Base-by-base conservation (phyloP, 176 grass and related monocot species). In the Oryza punctata region DNA sequence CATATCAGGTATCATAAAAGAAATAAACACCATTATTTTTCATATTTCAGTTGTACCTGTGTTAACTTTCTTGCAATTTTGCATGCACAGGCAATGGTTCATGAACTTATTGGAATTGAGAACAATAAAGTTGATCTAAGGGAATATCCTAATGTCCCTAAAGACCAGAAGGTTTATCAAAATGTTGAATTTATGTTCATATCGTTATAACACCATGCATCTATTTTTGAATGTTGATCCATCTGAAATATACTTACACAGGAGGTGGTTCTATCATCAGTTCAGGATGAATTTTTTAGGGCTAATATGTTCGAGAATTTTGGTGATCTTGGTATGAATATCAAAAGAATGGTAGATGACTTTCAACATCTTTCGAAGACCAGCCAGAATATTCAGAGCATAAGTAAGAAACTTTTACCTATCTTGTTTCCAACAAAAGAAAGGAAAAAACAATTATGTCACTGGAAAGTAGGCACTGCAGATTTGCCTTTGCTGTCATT, bases 261-360 rank as follows among this genome's bases (percentile, higher is more conserved):
- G 96, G 93, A 98, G 87, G 96, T 98, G 64, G 96, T 98, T 85
- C 77, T 98, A n/a, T 98, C 96, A 82, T 87, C 96, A 13, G 78
- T 94, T 68, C 96, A 95, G 82, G 96, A 98, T 74, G 87, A 90
- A 60, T 98, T 98, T 78, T 98, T 90, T 77, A 94, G 87, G 76
- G 78, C 77, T 50, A 95, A 98, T 71, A 94, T 98, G 85, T 92
- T 91, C 37, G 93, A 98, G 69, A 95, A 98, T 77, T 98, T 98
- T 90, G 96, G 96, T 45, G 96, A 98, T 87, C 91, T 98, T 35
- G 96, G 96, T 81, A 98, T 98, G 96, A 98, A 98, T 86, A 93
- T 98, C 64, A 98, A 98, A 88, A 93, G 91, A 89, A 98, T 98
- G 96, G 93, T 98, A 44, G 93, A 95, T 92, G 96, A 98, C 77